These are phyloP conservation scores for Ochetophila trinervis DNA, from an alignment of 306 rosid species.

Conservation along the genomic window DNA sequence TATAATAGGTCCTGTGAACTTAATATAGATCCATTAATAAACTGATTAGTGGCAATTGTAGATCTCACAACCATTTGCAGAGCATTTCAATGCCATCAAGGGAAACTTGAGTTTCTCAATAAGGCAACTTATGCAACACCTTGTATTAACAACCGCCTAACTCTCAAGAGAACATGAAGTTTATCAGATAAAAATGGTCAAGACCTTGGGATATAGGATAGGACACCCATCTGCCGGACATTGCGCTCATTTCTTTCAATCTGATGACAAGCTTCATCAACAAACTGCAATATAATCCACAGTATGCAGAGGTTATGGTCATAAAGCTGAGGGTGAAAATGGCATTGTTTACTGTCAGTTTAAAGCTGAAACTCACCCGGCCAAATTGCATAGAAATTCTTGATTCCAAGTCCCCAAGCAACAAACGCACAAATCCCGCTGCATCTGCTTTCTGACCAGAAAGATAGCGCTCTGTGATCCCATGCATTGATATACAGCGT, in stretches of 20 bases:
- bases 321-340: slow-evolving; percentile 20
- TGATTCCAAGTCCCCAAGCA: slow-evolving; percentile 85
- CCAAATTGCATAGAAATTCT: slow-evolving; percentile 73
- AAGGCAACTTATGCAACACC: too few relatives aligned
- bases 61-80: too few relatives aligned
- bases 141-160: background rate
- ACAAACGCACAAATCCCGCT: slow-evolving; percentile 84
- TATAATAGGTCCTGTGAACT: too few relatives aligned
- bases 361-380: slow-evolving; percentile 57
- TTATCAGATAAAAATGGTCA: slow-evolving; percentile 12
- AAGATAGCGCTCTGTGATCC: slow-evolving; percentile 89
- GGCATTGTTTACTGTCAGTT: slow-evolving; percentile 8
- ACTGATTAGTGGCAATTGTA: too few relatives aligned
- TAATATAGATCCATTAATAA: too few relatives aligned
- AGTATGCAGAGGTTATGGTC: slow-evolving; percentile 22
- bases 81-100: too few relatives aligned
- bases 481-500: slow-evolving; percentile 97
- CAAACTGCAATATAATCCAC: slow-evolving; percentile 56
- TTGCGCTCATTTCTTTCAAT: slow-evolving; percentile 89
- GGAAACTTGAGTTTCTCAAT: too few relatives aligned
- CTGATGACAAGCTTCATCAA: slow-evolving; percentile 92
- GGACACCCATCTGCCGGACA: slow-evolving; percentile 77
- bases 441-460: slow-evolving; percentile 91
- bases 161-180: background rate
- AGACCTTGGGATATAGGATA: slow-evolving; percentile 86